Evolutionary conservation across 2,329 filamentous ascomycete genomes (phyloP).

Genomic region (Penicillium fuscoglaucum): DNA sequence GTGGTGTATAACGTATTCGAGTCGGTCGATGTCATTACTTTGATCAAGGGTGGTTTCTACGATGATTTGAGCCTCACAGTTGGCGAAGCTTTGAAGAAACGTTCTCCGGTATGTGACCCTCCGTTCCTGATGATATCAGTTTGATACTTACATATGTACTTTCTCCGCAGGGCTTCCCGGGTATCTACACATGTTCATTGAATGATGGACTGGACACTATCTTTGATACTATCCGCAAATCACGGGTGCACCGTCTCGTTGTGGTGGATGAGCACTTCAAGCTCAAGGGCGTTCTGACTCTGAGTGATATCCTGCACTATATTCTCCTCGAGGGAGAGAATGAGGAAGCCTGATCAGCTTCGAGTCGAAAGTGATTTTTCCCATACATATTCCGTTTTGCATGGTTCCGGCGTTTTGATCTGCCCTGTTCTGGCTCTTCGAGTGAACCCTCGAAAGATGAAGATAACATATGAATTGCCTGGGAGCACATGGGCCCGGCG

Average conservation of each 20-base stretch:
- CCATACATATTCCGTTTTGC: slow-evolving; percentile 33
- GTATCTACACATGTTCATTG: slow-evolving; percentile 93
- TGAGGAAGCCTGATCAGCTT: slow-evolving; percentile 46
- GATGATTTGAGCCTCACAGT: slow-evolving; percentile 85
- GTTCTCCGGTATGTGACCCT: slow-evolving; percentile 64
- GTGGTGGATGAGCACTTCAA: slow-evolving; percentile 88
- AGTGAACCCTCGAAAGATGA: slow-evolving; percentile 2
- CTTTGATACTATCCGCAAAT: slow-evolving; percentile 94
- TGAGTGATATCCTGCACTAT: slow-evolving; percentile 96
- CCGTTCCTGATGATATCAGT: not conserved
- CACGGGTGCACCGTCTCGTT: slow-evolving; percentile 86
- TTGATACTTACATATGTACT: not conserved
- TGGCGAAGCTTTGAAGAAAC: slow-evolving; percentile 83
- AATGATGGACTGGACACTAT: slow-evolving; percentile 92
- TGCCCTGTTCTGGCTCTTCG: slow-evolving; percentile 10
- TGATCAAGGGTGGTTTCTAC: slow-evolving; percentile 90
- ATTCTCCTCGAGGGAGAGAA: slow-evolving; percentile 79
- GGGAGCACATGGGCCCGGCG: slow-evolving; percentile 7
- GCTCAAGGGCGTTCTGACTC: slow-evolving; percentile 83
- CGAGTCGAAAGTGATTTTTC: not conserved
- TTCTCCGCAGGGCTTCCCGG: slow-evolving; percentile 71
- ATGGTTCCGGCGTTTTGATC: slow-evolving; percentile 37
- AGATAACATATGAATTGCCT: slow-evolving; percentile 1
- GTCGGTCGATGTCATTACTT: slow-evolving; percentile 92
- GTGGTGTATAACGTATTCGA: slow-evolving; percentile 93